Conservation (phyloP, 331 rosid genomes). For the Erythrophleum ivorense region DNA sequence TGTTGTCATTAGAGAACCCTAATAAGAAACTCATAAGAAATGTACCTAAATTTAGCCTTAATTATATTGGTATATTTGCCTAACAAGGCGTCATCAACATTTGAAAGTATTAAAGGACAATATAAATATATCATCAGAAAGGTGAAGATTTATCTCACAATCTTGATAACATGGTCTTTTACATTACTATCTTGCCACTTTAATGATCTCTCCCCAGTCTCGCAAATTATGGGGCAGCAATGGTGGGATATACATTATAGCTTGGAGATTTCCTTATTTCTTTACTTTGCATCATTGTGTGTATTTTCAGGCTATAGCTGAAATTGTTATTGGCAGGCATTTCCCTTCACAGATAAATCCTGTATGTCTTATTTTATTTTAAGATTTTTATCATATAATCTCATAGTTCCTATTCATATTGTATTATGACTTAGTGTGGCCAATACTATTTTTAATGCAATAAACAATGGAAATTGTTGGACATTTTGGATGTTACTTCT, state of each 20-base stretch:
- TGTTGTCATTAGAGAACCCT: too few species aligned
- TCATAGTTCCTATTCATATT: not conserved
- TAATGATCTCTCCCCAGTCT: constrained; percentile 63
- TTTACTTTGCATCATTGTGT: constrained; percentile 25
- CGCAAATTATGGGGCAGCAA: constrained; percentile 52
- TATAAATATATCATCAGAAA: constrained; percentile 16
- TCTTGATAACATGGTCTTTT: constrained; percentile 55
- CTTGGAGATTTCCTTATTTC: not conserved
- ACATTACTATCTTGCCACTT: constrained; percentile 63
- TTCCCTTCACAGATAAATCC: constrained; percentile 64
- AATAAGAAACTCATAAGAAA: too few species aligned
- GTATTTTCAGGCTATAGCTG: constrained; percentile 78
- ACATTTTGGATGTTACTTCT: constrained; percentile 2
- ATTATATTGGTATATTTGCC: not conserved
- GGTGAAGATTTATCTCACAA: constrained; percentile 57
- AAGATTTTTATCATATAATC: constrained; percentile 9
- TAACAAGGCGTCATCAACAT: not conserved
- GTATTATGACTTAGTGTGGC: not conserved
- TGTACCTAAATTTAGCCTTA: too few species aligned
- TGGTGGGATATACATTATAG: too few species aligned
- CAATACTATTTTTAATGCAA: constrained; percentile 9
- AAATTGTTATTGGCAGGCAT: constrained; percentile 59
- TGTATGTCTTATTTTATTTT: constrained; percentile 52
- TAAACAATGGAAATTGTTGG: not conserved
- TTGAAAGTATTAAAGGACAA: not conserved